These are phyloP conservation scores for Rosa hybrid DNA, from an alignment of 331 rosid genomes.

Conservation along the genomic window DNA sequence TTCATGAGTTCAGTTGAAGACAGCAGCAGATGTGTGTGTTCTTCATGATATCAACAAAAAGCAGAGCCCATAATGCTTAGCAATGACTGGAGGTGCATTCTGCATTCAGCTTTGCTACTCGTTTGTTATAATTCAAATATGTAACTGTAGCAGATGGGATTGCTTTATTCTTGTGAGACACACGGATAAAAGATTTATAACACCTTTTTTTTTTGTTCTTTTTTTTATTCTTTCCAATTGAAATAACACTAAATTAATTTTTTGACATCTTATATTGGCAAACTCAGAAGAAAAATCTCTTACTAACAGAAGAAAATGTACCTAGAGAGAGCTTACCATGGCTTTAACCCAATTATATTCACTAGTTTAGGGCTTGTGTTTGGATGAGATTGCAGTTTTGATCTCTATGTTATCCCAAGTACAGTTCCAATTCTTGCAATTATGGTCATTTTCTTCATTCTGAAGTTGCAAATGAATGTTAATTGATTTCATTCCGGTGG, in stretches of 20 bases:
- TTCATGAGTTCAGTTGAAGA: conserved; percentile 75
- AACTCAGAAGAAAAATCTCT: neutral
- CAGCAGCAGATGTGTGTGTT: conserved; percentile 83
- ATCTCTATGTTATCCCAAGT: neutral
- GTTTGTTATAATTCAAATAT: neutral
- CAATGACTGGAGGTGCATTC: neutral
- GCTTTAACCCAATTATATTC: too few relatives aligned
- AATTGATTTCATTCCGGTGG: too few relatives aligned
- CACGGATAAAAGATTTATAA: neutral
- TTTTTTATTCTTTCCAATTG: neutral
- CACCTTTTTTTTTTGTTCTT: neutral
- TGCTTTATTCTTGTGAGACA: neutral
- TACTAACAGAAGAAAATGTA: neutral
- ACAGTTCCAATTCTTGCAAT: too few relatives aligned
- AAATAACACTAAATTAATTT: neutral
- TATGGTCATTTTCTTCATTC: too few relatives aligned
- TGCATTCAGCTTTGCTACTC: conserved; percentile 2
- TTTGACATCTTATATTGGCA: neutral
- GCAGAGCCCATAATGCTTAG: conserved; percentile 49
- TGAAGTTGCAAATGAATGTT: too few relatives aligned
- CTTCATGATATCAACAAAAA: conserved; percentile 77
- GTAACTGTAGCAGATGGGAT: neutral
- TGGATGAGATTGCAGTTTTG: neutral
- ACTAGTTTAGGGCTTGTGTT: neutral
- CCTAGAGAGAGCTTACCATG: neutral